These are phyloP conservation scores for Coemansia sp. DNA, from an alignment of 192 early-diverging fungal genomes.

Conservation along the genomic window DNA sequence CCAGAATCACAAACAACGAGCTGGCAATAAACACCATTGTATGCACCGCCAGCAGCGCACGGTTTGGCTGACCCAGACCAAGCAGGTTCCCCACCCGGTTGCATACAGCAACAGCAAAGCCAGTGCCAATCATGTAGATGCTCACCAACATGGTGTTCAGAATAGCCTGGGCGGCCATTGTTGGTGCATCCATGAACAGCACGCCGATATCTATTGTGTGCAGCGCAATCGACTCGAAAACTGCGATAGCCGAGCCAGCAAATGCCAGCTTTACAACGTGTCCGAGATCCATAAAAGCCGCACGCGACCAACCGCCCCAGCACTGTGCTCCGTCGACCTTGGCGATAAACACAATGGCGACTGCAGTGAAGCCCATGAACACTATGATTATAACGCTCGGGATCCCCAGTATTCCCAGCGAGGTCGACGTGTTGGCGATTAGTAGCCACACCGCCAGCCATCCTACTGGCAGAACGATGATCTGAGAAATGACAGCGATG, in stretches of 20 bases:
- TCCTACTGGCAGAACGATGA: conserved; percentile 70
- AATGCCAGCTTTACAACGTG: conserved; percentile 70
- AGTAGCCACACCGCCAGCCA: conserved; percentile 75
- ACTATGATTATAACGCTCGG: conserved; percentile 62
- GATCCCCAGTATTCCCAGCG: conserved; percentile 71
- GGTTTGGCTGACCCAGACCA: conserved; percentile 58
- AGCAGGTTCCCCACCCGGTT: conserved; percentile 80
- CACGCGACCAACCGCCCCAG: conserved; percentile 86
- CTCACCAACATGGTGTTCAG: conserved; percentile 65
- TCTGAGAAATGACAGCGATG: conserved; percentile 68
- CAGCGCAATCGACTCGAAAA: conserved; percentile 77
- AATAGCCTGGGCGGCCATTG: conserved; percentile 83
- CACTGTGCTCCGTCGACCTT: conserved; percentile 65
- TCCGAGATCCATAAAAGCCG: conserved; percentile 62
- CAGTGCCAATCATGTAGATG: conserved; percentile 69
- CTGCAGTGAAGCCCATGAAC: conserved; percentile 57
- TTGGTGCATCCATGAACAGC: conserved; percentile 70
- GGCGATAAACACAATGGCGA: conserved; percentile 55
- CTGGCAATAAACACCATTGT: conserved; percentile 52
- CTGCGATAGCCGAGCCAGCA: conserved; percentile 78
- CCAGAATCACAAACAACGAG: conserved; percentile 52
- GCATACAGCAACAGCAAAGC: conserved; percentile 72
- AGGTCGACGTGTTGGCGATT: conserved; percentile 56
- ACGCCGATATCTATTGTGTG: conserved; percentile 73
- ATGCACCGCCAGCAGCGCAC: conserved; percentile 55